Conservation (phyloP, 352 stramenopile species). For the Phytopythium kandeliae region DNA sequence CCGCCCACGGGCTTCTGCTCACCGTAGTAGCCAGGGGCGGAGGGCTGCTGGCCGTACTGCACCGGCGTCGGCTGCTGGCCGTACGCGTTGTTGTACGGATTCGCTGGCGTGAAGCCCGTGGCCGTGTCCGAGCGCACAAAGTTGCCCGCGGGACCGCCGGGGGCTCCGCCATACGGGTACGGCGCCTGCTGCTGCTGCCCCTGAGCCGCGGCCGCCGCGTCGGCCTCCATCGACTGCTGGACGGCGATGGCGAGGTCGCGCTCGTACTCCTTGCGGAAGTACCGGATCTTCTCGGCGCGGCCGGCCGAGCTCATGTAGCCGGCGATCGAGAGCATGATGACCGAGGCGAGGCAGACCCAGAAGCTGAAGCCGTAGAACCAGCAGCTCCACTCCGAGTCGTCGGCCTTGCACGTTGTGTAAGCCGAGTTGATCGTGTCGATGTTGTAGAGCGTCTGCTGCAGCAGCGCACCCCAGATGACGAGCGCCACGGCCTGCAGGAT, state of each 20-base stretch:
- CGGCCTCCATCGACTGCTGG: conserved; percentile 64
- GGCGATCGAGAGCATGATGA: conserved; percentile 72
- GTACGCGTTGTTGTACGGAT: conserved; percentile 8
- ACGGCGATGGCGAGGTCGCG: conserved; percentile 67
- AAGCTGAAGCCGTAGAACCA: conserved; percentile 88
- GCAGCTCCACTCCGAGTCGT: conserved; percentile 65
- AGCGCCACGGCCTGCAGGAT: conserved; percentile 67
- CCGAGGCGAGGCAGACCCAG: conserved; percentile 75
- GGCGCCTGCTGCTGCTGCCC: conserved; percentile 6
- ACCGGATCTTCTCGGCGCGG: conserved; percentile 78
- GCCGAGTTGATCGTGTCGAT: conserved; percentile 76
- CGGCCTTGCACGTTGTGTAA: conserved; percentile 67
- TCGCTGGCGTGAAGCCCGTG: conserved; percentile 20
- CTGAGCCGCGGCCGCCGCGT: conserved; percentile 18
- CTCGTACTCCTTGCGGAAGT: conserved; percentile 82
- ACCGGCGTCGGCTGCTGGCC: conserved; percentile 25
- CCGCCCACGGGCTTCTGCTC: conserved; percentile 25
- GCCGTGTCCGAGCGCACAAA: conserved; percentile 42
- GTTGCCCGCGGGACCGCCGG: conserved; percentile 16
- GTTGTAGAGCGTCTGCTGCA: conserved; percentile 76
- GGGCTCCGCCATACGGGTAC: too few relatives aligned
- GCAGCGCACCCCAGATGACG: conserved; percentile 71
- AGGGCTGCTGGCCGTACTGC: conserved; percentile 20
- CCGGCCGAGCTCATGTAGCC: conserved; percentile 77
- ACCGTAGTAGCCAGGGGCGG: conserved; percentile 12